Percentiles rank a stretch among this genome's conserved stretches.
Evolutionary conservation across 768 basidiomycete genomes (phyloP).

Genomic region (Phlebiopsis gigantea): DNA sequence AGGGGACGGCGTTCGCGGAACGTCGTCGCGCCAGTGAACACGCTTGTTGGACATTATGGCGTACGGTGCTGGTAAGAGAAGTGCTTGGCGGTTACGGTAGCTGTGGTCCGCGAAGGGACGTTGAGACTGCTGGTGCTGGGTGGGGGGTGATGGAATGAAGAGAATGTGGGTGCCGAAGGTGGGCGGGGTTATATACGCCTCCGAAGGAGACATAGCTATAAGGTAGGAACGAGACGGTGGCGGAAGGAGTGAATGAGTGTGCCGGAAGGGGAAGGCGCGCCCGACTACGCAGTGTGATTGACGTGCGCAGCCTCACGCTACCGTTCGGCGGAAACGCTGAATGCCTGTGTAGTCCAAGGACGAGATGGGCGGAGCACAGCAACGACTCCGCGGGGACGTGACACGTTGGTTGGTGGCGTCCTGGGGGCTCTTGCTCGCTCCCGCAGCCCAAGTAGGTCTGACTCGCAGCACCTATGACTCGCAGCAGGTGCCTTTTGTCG

Average conservation of each 20-base stretch:
- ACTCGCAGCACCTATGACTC: background rate
- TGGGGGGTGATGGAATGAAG: conserved; percentile 3
- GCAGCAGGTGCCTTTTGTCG: background rate
- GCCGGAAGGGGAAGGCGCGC: background rate
- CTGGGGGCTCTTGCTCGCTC: background rate
- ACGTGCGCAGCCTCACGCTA: background rate
- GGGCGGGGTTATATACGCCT: conserved; percentile 1
- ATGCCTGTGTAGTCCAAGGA: background rate
- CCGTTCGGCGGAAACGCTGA: background rate
- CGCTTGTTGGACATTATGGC: conserved; percentile 18
- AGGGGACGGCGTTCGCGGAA: conserved; percentile 18
- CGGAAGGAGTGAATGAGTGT: background rate
- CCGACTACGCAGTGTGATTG: background rate
- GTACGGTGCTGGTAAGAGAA: background rate
- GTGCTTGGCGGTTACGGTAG: background rate
- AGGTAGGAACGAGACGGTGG: background rate
- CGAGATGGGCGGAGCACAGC: background rate
- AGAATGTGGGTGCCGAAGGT: background rate
- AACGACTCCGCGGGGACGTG: background rate
- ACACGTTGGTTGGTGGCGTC: background rate
- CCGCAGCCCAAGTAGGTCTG: background rate
- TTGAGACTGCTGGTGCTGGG: background rate
- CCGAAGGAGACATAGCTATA: conserved; percentile 2
- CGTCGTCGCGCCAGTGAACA: conserved; percentile 20
- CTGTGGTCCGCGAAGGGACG: background rate